Percentiles rank a stretch among this genome's conserved stretches.
Evolutionary conservation across 352 stramenopile species (phyloP).

Genomic region (Phytophthora brassicae): DNA sequence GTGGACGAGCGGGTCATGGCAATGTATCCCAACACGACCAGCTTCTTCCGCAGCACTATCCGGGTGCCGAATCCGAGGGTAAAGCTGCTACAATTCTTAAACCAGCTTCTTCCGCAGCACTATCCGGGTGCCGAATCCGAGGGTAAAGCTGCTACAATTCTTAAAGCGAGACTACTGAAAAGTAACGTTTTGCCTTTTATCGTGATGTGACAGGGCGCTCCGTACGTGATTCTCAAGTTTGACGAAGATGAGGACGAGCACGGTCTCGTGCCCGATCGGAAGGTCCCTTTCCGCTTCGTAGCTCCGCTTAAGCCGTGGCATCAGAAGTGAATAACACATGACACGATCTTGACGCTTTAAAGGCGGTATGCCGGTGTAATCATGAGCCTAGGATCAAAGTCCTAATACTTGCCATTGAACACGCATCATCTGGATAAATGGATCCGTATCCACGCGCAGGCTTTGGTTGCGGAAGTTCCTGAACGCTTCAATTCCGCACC

Average conservation of each 20-base stretch:
- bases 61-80: constrained; percentile 88
- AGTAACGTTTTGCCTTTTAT: constrained; percentile 9
- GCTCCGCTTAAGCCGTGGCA: constrained; percentile 76
- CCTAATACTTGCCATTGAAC: too few relatives aligned
- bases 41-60: constrained; percentile 95
- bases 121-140: constrained; percentile 90
- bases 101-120: constrained; percentile 96
- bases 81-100: too few relatives aligned
- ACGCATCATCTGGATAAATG: too few relatives aligned
- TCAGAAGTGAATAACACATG: constrained; percentile 33
- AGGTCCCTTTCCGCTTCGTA: constrained; percentile 95
- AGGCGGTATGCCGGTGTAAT: too few relatives aligned
- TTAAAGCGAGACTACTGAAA: background rate
- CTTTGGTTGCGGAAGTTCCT: too few relatives aligned
- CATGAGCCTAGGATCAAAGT: too few relatives aligned
- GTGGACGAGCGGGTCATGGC: constrained; percentile 95
- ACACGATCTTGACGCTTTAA: background rate
- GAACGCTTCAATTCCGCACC: too few relatives aligned
- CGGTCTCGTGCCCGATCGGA: constrained; percentile 89
- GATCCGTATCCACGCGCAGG: too few relatives aligned
- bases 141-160: constrained; percentile 29
- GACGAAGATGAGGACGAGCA: constrained; percentile 96
- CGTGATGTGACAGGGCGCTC: constrained; percentile 45
- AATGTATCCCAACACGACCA: constrained; percentile 98
- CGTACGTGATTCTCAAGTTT: constrained; percentile 97